Evolutionary conservation across 805 yeast species (phyloP).

Genomic region (Saturnispora mendoncae): DNA sequence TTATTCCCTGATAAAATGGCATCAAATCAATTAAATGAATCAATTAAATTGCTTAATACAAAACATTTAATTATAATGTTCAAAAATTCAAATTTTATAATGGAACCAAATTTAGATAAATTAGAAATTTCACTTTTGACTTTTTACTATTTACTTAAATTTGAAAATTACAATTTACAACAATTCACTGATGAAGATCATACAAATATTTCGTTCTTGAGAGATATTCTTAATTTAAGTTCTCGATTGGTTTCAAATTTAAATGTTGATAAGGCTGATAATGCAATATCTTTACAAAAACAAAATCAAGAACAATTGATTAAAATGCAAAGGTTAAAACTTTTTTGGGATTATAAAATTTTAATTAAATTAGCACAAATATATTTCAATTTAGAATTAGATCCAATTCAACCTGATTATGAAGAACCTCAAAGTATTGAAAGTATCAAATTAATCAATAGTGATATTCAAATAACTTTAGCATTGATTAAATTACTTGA

Average conservation of each 20-base stretch:
- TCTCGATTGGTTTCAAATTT: slow-evolving; percentile 34
- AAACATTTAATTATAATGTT: slow-evolving; percentile 36
- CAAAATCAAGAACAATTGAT: slow-evolving; percentile 15
- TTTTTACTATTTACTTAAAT: slow-evolving; percentile 39
- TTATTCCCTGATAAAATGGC: slow-evolving; percentile 24
- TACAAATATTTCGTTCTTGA: slow-evolving; percentile 27
- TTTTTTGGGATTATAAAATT: slow-evolving; percentile 38
- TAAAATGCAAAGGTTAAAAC: slow-evolving; percentile 30
- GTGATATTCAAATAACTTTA: slow-evolving; percentile 28
- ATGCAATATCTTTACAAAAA: slow-evolving; percentile 6
- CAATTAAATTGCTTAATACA: slow-evolving; percentile 28
- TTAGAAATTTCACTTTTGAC: slow-evolving; percentile 43
- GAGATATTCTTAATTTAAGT: slow-evolving; percentile 38
- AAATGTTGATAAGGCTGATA: slow-evolving; percentile 30
- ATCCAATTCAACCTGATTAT: slow-evolving; percentile 9
- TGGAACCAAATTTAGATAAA: slow-evolving; percentile 38
- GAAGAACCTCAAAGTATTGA: slow-evolving; percentile 28
- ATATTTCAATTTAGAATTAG: slow-evolving; percentile 20
- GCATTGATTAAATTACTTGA: slow-evolving; percentile 27
- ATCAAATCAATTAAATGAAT: slow-evolving; percentile 25
- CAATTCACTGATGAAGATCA: slow-evolving; percentile 21
- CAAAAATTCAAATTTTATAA: slow-evolving; percentile 37
- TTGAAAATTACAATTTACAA: slow-evolving; percentile 23
- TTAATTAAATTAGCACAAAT: slow-evolving; percentile 25
- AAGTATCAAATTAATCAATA: slow-evolving; percentile 27